Conservation (phyloP, 371 early-diverging fungal genomes). For the Phascolomyces articulosus region DNA sequence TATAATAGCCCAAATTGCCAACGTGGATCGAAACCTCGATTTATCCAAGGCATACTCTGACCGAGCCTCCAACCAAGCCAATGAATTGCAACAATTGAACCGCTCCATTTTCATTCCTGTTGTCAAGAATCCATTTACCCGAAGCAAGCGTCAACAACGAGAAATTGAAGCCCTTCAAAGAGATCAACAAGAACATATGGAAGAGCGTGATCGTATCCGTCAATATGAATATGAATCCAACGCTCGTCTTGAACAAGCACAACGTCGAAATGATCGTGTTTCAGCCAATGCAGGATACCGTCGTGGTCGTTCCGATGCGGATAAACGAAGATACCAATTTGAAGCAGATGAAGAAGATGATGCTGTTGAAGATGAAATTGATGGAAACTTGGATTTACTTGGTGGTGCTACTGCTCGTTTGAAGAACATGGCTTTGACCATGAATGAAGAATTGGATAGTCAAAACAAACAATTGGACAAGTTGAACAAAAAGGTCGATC, state of each 20-base stretch:
- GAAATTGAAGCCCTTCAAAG: slow-evolving; percentile 58
- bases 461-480: slow-evolving; percentile 57
- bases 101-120: slow-evolving; percentile 78
- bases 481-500: slow-evolving; percentile 44
- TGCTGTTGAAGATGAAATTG: slow-evolving; percentile 80
- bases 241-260: slow-evolving; percentile 58
- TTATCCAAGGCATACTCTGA: slow-evolving; percentile 74
- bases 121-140: slow-evolving; percentile 69
- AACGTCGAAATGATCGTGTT: slow-evolving; percentile 45
- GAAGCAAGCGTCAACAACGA: slow-evolving; percentile 58
- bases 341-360: slow-evolving; percentile 71
- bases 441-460: slow-evolving; percentile 74
- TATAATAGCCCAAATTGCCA: slow-evolving; percentile 64
- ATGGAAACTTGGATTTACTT: slow-evolving; percentile 74
- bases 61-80: slow-evolving; percentile 71
- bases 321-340: slow-evolving; percentile 66
- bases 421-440: slow-evolving; percentile 75
- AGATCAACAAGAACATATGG: slow-evolving; percentile 54
- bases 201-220: slow-evolving; percentile 33
- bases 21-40: slow-evolving; percentile 75
- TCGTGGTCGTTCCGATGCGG: slow-evolving; percentile 58
- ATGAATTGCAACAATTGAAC: slow-evolving; percentile 79
- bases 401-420: slow-evolving; percentile 64
- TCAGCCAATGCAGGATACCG: slow-evolving; percentile 40
- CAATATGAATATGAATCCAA: slow-evolving; percentile 31